These are phyloP conservation scores for Golubevia sp. DNA, from an alignment of 1,284 basidiomycete species.

Conservation along the genomic window DNA sequence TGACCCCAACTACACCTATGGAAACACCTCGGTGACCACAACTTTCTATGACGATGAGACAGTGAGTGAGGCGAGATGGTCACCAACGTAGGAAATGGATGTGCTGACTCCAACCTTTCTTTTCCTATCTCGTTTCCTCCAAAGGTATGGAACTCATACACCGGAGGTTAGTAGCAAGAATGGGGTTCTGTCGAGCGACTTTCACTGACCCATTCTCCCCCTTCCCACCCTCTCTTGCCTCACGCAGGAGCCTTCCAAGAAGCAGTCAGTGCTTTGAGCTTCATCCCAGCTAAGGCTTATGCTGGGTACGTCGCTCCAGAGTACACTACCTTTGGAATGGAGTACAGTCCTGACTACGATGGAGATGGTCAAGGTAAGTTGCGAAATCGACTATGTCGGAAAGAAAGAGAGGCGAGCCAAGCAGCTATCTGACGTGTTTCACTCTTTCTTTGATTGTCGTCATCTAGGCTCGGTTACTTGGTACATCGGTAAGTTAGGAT, in stretches of 20 bases:
- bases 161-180: too few relatives aligned
- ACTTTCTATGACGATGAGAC: conserved; percentile 43
- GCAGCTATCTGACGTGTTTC: background rate
- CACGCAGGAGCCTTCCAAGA: conserved; percentile 48
- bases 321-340: conserved; percentile 42
- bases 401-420: too few relatives aligned
- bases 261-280: conserved; percentile 39
- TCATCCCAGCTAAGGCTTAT: conserved; percentile 36
- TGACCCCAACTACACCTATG: conserved; percentile 45
- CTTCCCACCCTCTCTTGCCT: too few relatives aligned
- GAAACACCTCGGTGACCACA: conserved; percentile 12
- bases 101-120: too few relatives aligned
- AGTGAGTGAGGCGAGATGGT: too few relatives aligned
- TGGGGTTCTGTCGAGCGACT: too few relatives aligned
- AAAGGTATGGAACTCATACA: conserved; percentile 40
- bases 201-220: too few relatives aligned
- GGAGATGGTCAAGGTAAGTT: conserved; percentile 19
- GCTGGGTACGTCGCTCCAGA: conserved; percentile 2
- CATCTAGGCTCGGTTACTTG: conserved; percentile 36
- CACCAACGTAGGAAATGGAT: too few relatives aligned
- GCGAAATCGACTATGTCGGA: too few relatives aligned
- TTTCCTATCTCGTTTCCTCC: too few relatives aligned
- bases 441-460: background rate
- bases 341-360: conserved; percentile 50
- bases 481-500: too few relatives aligned